Evolutionary conservation across 2,329 filamentous ascomycete species (phyloP).

Genomic region (Talaromyces sp.): DNA sequence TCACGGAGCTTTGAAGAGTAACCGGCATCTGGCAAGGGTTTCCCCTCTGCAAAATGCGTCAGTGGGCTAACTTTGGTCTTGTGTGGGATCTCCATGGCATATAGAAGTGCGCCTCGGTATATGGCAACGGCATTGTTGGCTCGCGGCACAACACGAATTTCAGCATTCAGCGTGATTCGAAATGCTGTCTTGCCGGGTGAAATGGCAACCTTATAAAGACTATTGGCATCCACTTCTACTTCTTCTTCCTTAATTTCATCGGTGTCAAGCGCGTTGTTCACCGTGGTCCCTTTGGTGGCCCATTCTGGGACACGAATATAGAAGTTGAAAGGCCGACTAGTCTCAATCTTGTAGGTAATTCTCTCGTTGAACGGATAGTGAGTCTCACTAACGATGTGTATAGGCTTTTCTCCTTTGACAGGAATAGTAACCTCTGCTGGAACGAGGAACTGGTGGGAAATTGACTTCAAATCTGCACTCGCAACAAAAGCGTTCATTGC

Average conservation of each 20-base stretch:
- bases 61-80: slow-evolving; percentile 15
- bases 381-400: slow-evolving; percentile 18
- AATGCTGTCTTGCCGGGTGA: slow-evolving; percentile 11
- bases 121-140: slow-evolving; percentile 20
- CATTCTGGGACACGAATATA: slow-evolving; percentile 19
- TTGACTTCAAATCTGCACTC: slow-evolving; percentile 16
- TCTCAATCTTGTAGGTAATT: slow-evolving; percentile 15
- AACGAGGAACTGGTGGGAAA: slow-evolving; percentile 18
- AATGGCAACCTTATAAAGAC: slow-evolving; percentile 10
- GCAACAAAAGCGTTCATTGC: slow-evolving; percentile 21
- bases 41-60: slow-evolving; percentile 18
- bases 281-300: slow-evolving; percentile 15
- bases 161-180: slow-evolving; percentile 14
- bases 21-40: slow-evolving; percentile 15
- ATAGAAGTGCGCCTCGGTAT: slow-evolving; percentile 18
- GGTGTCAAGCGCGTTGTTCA: slow-evolving; percentile 6
- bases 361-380: slow-evolving; percentile 19
- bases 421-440: slow-evolving; percentile 17
- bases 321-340: slow-evolving; percentile 15
- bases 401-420: slow-evolving; percentile 9
- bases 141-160: slow-evolving; percentile 17
- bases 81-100: slow-evolving; percentile 21
- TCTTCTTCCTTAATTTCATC: slow-evolving; percentile 11
- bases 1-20: slow-evolving; percentile 16
- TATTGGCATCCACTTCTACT: slow-evolving; percentile 16